Evolutionary conservation across 2,329 filamentous ascomycete species (phyloP), one percentile per base, ranked within the genome.

Genomic region (Monilinia fructicola): DNA sequence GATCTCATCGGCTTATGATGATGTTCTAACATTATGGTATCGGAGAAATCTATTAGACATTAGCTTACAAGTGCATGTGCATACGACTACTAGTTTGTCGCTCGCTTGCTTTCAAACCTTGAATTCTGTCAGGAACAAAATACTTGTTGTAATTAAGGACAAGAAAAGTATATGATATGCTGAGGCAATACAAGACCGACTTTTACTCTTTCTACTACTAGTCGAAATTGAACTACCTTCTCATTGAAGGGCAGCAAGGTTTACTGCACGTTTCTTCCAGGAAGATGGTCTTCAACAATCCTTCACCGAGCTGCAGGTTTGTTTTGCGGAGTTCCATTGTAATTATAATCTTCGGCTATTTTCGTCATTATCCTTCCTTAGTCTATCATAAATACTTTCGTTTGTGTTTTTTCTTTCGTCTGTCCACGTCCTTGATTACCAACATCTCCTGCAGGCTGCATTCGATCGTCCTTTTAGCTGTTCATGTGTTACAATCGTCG

Each of bases 161-260:
- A 28, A 16, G 9, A 52, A 23, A 50, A 21, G n/a, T 12, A 60
- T 38, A 60, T 61, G 58, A 61, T 61, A 50, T 44, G 44, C 44
- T 16, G 31, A 26, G 16, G 58, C 44, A 61, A 61, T 50, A 61
- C 44, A 31, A 61, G 46, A 12, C 35, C 10, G 16, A 40, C n/a
- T 10, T 21, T 52, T n/a, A 50, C n/a, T 50, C 26, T 14, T 38
- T 23, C 5, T 9, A 35, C 50, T 38, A n/a, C n/a, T 18, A 38
- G 31, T 48, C 28, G 18, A n/a, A 28, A 50, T 38, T 60, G 12
- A 35, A 23, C 23, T 16, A 50, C 7, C n/a, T 60, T n/a, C 1
- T 9, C 14, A 16, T 28, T 60, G 28, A 35, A 21, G 21, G 14
- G n/a, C 28, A 14, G 56, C 28, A 50, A 38, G 28, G 14, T 14